Conservation (phyloP, 352 stramenopile genomes). For the Albugo laibachii region DNA sequence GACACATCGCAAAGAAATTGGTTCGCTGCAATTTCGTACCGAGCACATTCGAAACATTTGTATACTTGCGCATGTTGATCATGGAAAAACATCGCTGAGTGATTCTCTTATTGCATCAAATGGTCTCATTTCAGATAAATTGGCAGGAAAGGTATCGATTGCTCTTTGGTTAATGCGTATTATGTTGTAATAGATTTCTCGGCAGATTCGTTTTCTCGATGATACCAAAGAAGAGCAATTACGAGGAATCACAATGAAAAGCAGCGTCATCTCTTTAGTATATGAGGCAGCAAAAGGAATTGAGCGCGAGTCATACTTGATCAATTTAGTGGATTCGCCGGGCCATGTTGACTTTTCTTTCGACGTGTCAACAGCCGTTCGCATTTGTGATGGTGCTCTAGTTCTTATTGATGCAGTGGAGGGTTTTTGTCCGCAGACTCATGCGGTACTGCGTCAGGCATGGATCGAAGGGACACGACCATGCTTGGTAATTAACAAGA, state of each 20-base stretch:
- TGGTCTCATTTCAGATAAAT: constrained; percentile 92
- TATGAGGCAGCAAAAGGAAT: constrained; percentile 25
- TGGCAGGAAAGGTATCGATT: constrained; percentile 64
- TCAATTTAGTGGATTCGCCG: constrained; percentile 91
- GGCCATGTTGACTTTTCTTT: constrained; percentile 93
- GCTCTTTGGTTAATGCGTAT: background rate
- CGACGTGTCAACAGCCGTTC: constrained; percentile 88
- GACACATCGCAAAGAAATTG: constrained; percentile 13
- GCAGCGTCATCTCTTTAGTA: constrained; percentile 87
- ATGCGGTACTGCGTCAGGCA: constrained; percentile 87
- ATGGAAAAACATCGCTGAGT: constrained; percentile 83
- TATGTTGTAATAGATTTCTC: constrained; percentile 1
- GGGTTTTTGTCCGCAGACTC: constrained; percentile 89
- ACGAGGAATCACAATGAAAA: constrained; percentile 95
- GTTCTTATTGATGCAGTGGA: constrained; percentile 93
- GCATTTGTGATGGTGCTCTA: constrained; percentile 87
- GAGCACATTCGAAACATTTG: constrained; percentile 87
- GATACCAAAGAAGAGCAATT: constrained; percentile 88
- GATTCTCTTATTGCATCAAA: constrained; percentile 93
- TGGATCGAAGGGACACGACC: constrained; percentile 86
- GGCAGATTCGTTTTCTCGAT: constrained; percentile 87
- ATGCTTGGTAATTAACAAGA: constrained; percentile 95
- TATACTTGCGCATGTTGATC: constrained; percentile 91
- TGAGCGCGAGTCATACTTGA: constrained; percentile 34
- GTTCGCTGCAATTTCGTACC: constrained; percentile 39